Evolutionary conservation across 2,329 filamentous ascomycete genomes (phyloP), one percentile per base, ranked within the genome.

Genomic region (Penicillium sp.): DNA sequence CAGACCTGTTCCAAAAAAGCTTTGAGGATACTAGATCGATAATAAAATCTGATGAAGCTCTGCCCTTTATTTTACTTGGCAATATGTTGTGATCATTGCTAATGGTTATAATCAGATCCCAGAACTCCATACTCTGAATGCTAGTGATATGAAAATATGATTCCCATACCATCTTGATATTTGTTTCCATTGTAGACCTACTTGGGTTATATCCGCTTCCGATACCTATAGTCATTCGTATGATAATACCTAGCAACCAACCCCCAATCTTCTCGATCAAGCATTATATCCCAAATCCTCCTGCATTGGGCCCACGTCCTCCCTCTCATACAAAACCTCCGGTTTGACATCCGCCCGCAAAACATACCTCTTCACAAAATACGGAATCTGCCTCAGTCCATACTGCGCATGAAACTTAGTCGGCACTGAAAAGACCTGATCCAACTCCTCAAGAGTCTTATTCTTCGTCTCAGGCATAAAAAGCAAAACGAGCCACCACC

Each of bases 1-100:
- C 75, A 77, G 72, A 77, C 74, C 75, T 77, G 74, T 90, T 89
- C 90, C 89, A 86, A 90, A 78, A 82, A 79, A 79, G n/a, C 77
- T 83, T 68, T 79, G 76, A 73, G 73, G 76, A 79, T 67, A 63
- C 70, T 65, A 55, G 73, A 73, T 76, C 69, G 67, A 51, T 60
- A 73, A 73, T 71, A 73, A 77, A 77, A 71, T 76, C 75, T 82
- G 80, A 81, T 51, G 58, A 63, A 67, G 61, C 63, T 59, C 58
- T 56, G 57, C 62, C 57, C 53, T 48, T 58, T 58, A 49, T n/a
- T 49, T 60, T 56, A 20, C 54, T 54, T 51, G 51, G 35, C 42
- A 25, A 40, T 44, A 42, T 52, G 29, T 41, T 8, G 4, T 54
- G 48, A 50, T 57, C 57, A 50, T 54, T 44, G 59, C 61, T 63